Percentiles rank a stretch among this genome's conserved stretches.
These are phyloP conservation scores for Prototheca wickerhamii DNA, from an alignment of 163 green algal genomes.

Conservation along the genomic window DNA sequence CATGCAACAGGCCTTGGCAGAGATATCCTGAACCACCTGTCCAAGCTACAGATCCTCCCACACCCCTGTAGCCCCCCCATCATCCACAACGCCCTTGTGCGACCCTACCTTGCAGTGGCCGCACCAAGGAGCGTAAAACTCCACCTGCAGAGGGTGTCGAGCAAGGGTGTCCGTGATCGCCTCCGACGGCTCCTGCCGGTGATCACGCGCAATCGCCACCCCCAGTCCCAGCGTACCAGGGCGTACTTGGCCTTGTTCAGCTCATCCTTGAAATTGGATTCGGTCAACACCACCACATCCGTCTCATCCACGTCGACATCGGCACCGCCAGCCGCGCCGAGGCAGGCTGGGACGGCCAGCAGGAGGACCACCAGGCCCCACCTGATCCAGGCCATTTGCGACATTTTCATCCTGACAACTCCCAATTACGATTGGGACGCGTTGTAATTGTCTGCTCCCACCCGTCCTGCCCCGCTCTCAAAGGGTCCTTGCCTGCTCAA, in stretches of 20 bases:
- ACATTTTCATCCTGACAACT: background rate
- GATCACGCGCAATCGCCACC: background rate
- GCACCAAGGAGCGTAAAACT: conserved; percentile 78
- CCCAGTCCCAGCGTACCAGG: conserved; percentile 12
- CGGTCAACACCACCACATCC: conserved; percentile 31
- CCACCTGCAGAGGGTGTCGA: conserved; percentile 40
- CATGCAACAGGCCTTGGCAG: too few species aligned
- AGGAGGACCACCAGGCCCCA: background rate
- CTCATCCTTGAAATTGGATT: conserved; percentile 20
- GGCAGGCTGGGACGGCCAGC: background rate
- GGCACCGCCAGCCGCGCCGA: background rate
- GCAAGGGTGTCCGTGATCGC: background rate
- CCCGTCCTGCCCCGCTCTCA: background rate
- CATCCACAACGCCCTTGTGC: background rate
- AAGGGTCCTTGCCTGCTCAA: background rate
- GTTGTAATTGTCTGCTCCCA: too few species aligned
- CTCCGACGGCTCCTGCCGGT: background rate
- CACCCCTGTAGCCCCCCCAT: background rate
- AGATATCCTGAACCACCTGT: too few species aligned
- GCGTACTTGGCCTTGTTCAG: conserved; percentile 25
- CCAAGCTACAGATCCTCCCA: too few species aligned
- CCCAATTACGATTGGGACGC: too few species aligned
- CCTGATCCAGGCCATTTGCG: background rate
- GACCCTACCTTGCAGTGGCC: conserved; percentile 72
- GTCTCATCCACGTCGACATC: conserved; percentile 24